A percentile compares a stretch with the other conserved stretches of the same genome.
Conservation (phyloP, 805 yeast species). For the Candida adriatica region DNA sequence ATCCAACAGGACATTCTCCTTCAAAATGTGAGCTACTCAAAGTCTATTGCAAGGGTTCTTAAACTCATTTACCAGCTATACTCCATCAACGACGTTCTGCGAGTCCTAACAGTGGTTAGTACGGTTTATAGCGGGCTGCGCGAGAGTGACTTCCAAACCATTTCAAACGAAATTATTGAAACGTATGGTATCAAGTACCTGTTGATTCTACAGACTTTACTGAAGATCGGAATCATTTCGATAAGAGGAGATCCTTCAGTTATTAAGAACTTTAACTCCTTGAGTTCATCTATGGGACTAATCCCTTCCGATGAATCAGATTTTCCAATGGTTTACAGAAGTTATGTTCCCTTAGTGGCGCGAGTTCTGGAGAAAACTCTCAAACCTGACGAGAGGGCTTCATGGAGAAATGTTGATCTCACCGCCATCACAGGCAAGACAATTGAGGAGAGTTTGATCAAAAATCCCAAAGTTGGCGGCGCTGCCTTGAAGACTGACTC, state of each 20-base stretch:
- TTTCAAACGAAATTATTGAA: constrained; percentile 51
- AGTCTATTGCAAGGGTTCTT: constrained; percentile 30
- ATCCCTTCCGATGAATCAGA: constrained; percentile 31
- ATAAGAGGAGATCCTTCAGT: constrained; percentile 26
- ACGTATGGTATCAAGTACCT: constrained; percentile 57
- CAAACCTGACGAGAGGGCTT: constrained; percentile 26
- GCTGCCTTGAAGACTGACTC: constrained; percentile 16
- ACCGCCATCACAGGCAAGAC: constrained; percentile 29
- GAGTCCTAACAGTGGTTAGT: constrained; percentile 51
- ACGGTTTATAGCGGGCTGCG: constrained; percentile 62
- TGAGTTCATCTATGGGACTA: constrained; percentile 26
- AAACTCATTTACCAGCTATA: constrained; percentile 43
- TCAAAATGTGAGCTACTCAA: constrained; percentile 37
- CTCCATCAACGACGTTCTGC: constrained; percentile 31
- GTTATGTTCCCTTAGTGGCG: constrained; percentile 69
- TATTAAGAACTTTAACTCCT: constrained; percentile 28
- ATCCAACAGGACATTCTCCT: constrained; percentile 68
- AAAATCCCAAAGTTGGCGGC: constrained; percentile 15
- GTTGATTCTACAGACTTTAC: constrained; percentile 39
- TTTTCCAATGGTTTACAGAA: constrained; percentile 42
- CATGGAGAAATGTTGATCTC: constrained; percentile 35
- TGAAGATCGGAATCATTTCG: constrained; percentile 37
- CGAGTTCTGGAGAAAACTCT: constrained; percentile 67
- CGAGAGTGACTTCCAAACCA: constrained; percentile 49
- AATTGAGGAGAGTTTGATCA: constrained; percentile 20